These are phyloP conservation scores for Aeschynomene evenia DNA, from an alignment of 306 rosid species.

Conservation along the genomic window DNA sequence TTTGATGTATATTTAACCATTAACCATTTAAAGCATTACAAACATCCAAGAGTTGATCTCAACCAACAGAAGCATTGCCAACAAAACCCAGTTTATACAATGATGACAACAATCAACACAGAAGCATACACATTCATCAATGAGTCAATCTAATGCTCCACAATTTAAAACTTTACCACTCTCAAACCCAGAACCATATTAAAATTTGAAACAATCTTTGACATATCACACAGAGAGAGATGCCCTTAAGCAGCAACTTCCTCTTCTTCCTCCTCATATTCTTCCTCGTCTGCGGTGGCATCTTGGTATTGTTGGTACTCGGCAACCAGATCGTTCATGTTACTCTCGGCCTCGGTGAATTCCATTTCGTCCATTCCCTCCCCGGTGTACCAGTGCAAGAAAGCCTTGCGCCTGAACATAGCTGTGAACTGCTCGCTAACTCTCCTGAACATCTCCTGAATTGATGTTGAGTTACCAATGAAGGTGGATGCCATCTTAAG, in stretches of 20 bases:
- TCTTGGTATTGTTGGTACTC: constrained; percentile 56
- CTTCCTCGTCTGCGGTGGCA: constrained; percentile 55
- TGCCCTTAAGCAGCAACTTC: constrained; percentile 29
- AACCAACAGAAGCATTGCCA: constrained; percentile 38
- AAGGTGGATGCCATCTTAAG: constrained; percentile 55
- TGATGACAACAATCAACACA: constrained; percentile 27
- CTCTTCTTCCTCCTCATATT: constrained; percentile 46
- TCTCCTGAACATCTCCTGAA: constrained; percentile 59
- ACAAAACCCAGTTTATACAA: constrained; percentile 33
- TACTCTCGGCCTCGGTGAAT: constrained; percentile 56
- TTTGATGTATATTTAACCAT: constrained; percentile 14
- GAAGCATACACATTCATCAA: constrained; percentile 37
- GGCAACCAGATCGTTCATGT: constrained; percentile 57
- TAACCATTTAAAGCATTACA: constrained; percentile 30
- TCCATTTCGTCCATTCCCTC: constrained; percentile 64
- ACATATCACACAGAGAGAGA: constrained; percentile 8
- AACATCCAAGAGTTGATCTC: constrained; percentile 35
- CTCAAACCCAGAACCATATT: constrained; percentile 38
- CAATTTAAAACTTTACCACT: constrained; percentile 37
- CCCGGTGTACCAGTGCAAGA: constrained; percentile 60
- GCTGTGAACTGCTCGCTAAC: constrained; percentile 58
- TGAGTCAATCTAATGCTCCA: constrained; percentile 43
- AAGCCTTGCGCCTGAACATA: constrained; percentile 62
- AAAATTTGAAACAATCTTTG: constrained; percentile 29
- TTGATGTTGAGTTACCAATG: constrained; percentile 52